Evolutionary conservation across 345 rosid genomes (phyloP), one percentile per base, ranked within the genome.

Genomic region (Firmiana major): DNA sequence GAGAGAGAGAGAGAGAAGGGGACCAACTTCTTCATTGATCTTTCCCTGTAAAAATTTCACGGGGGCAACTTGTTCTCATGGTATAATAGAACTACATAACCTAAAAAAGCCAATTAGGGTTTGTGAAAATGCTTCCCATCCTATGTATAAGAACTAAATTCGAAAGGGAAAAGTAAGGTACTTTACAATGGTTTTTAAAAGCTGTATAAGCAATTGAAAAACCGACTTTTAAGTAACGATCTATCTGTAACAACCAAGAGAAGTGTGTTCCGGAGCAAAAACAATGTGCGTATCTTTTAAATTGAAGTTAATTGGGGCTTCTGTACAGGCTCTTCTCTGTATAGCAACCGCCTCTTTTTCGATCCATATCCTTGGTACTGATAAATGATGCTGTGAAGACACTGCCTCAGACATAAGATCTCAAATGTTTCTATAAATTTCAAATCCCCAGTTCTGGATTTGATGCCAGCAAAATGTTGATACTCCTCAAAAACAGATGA

Each of bases 401-500:
- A 92, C 73, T 87, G 94, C 86, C 79, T 86, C 58, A 92, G 80
- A 67, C 76, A 24, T 38, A 48, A 58, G 36, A 82, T 76, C 8
- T 90, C 88, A 3, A 90, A 94, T 21, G 79, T 81, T 77, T 90
- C 96, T 1, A 94, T 89, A 74, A 92, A 94, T 58, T 67, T 84
- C 71, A 90, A 71, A 75, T 94, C 98, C 0, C 83, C 77, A 15
- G 15, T 63, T 69, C 98, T 85, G 73, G 90, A 86, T 65, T 92
- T 94, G 76, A 62, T 12, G 12, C 97, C 94, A 0, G 97, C 95
- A 22, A 87, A 92, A 51, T 54, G 89, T 55, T 76, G 83, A 84
- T 94, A 94, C 71, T 94, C 98, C 77, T 94, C 96, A 4, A 86
- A 84, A 60, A 88, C 90, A 0, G 97, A 89, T 31, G 92, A 80